Base-by-base conservation (phyloP, 2,329 filamentous ascomycete species). In the Berkeleyomyces basicola region DNA sequence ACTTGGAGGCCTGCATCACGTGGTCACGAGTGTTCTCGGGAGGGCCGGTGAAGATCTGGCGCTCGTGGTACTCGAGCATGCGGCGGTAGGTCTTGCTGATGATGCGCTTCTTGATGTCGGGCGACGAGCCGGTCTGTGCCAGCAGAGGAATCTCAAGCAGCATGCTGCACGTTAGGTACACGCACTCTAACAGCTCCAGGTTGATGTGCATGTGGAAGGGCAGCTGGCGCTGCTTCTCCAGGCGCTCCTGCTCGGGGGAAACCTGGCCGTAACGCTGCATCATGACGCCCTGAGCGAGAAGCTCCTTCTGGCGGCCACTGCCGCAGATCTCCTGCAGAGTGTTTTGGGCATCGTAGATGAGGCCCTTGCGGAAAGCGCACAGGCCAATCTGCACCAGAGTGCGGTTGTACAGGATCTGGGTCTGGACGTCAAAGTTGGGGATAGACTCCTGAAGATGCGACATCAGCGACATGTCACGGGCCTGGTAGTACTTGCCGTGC, bases 151-250 rank as follows among this genome's bases (percentile, higher is more conserved):
- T 97, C 78, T 99, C 93, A 63, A 99, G 83, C 67, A 99, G 87
- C 93, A 99, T 99, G 77, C 90, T 96, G 79, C 92, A 97, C 59
- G 93, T 97, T 65, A 99, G 82, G 78, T 99, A 99, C 66, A 97
- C 92, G 71, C 93, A 97, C 78, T 99, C 93, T 46, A 99, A 83
- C 62, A 99, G 83, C 75, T 99, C 93, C 61, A 99, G 82, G 80
- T 99, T 99, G 80, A 99, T 99, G 82, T 99, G 93, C 90, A 99
- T 96, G 79, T 99, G 93, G 85, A 99, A 99, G 44, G 93, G 93
- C 68, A 99, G 82, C 77, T 99, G 93, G 70, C 93, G 86, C 77
- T 97, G 92, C 73, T 93, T 89, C 79, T 99, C 93, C 46, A 97
- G 82, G 68, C 92, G 88, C 78, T 99, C 93, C 76, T 99, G 93